These are phyloP conservation scores for Neocucurbitaria cava DNA, from an alignment of 2,329 filamentous ascomycete genomes.

Conservation along the genomic window DNA sequence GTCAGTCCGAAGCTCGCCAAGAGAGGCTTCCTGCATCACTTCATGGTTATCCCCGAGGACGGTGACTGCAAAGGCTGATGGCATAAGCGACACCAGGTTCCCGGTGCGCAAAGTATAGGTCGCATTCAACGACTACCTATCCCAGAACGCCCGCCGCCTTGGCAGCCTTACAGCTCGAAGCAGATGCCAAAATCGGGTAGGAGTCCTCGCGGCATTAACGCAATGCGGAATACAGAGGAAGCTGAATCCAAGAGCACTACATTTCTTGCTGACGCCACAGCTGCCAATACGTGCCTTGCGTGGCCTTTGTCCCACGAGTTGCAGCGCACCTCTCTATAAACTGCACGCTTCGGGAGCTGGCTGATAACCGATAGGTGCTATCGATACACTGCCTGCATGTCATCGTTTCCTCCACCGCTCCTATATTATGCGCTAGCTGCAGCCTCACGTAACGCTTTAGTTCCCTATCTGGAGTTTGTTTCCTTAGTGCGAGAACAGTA, in stretches of 20 bases:
- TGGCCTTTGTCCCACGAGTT: slow-evolving; percentile 11
- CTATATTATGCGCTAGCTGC: slow-evolving; percentile 9
- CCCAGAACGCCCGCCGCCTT: not conserved
- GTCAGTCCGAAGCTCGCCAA: slow-evolving; percentile 12
- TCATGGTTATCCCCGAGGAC: not conserved
- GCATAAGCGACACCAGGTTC: slow-evolving; percentile 18
- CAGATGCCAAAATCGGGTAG: too few species aligned
- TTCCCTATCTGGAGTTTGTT: not conserved
- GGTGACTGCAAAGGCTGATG: slow-evolving; percentile 5
- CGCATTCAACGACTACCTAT: slow-evolving; percentile 9
- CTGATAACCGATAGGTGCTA: slow-evolving; percentile 16
- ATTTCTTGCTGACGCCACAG: not conserved
- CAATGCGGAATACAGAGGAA: not conserved
- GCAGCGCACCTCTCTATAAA: slow-evolving; percentile 5
- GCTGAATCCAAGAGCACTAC: not conserved
- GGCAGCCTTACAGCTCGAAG: not conserved
- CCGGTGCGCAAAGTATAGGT: slow-evolving; percentile 7
- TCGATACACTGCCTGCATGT: slow-evolving; percentile 21
- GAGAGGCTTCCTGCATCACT: slow-evolving; percentile 14
- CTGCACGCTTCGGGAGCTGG: slow-evolving; percentile 8
- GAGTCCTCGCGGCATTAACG: not conserved
- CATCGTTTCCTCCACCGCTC: slow-evolving; percentile 20
- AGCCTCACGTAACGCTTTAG: not conserved
- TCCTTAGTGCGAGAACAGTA: slow-evolving; percentile 5
- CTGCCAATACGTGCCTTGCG: slow-evolving; percentile 20